Conservation (phyloP, 2,329 filamentous ascomycete genomes). For the Ceratocystis eucalypticola region DNA sequence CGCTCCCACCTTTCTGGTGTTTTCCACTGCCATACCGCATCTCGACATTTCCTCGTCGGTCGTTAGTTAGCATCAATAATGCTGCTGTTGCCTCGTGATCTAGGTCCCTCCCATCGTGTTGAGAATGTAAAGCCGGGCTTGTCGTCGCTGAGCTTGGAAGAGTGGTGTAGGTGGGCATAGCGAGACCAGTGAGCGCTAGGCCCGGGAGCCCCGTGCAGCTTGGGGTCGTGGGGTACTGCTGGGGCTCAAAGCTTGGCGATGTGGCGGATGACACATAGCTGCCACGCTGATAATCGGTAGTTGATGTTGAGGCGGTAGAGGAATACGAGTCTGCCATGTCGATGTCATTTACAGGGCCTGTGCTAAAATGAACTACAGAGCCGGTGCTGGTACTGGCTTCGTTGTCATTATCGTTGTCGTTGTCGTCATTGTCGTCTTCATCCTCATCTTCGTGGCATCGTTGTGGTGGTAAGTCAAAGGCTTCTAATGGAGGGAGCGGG, state of each 20-base stretch:
- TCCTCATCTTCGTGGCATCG: conserved; percentile 25
- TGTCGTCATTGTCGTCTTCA: conserved; percentile 32
- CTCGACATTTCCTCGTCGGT: conserved; percentile 42
- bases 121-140: conserved; percentile 43
- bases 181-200: background rate
- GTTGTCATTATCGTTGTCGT: conserved; percentile 45
- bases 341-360: conserved; percentile 33
- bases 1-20: conserved; percentile 27
- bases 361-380: conserved; percentile 35
- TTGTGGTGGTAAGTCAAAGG: conserved; percentile 9
- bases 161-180: conserved; percentile 26
- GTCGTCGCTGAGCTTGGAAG: conserved; percentile 40
- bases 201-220: background rate
- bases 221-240: conserved; percentile 27
- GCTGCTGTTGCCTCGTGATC: conserved; percentile 76
- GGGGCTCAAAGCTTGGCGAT: conserved; percentile 46
- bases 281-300: conserved; percentile 35
- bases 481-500: background rate
- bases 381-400: conserved; percentile 28
- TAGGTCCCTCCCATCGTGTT: conserved; percentile 32
- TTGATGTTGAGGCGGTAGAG: conserved; percentile 39
- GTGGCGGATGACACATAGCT: conserved; percentile 38
- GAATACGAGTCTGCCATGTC: conserved; percentile 40
- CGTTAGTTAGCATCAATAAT: conserved; percentile 73
- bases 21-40: conserved; percentile 36